Conservation (phyloP, 108 stramenopile species). For the Chaetoceros muelleri region DNA sequence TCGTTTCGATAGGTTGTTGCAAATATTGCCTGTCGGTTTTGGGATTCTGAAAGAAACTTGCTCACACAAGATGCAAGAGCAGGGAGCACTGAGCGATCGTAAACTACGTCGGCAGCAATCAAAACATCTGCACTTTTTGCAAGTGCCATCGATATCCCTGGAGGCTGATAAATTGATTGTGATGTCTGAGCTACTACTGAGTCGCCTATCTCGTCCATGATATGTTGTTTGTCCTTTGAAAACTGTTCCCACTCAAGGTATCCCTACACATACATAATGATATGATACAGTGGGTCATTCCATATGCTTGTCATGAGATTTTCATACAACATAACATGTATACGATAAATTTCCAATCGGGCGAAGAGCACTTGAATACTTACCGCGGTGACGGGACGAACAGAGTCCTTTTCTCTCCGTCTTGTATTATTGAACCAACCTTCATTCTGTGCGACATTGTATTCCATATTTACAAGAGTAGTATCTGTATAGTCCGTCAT, state of each 20-base stretch:
- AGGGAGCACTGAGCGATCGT: slow-evolving; percentile 31
- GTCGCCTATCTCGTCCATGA: background rate
- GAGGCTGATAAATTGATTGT: background rate
- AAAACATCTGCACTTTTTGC: slow-evolving; percentile 32
- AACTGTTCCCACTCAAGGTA: slow-evolving; percentile 48
- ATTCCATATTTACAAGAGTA: slow-evolving; percentile 39
- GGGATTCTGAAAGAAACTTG: slow-evolving; percentile 18
- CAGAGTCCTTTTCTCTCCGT: slow-evolving; percentile 5
- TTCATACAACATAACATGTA: background rate
- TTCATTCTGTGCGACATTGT: slow-evolving; percentile 41
- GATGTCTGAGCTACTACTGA: slow-evolving; percentile 1
- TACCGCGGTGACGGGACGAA: background rate
- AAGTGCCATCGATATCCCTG: background rate
- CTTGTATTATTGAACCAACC: slow-evolving; percentile 22
- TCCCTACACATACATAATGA: no score
- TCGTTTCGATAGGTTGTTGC: slow-evolving; percentile 43
- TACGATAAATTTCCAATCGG: background rate
- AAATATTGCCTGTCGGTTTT: slow-evolving; percentile 28
- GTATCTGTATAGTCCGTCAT: slow-evolving; percentile 63
- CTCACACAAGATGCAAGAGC: slow-evolving; percentile 24
- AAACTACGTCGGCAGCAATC: slow-evolving; percentile 61
- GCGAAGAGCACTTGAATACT: background rate
- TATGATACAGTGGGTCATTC: no score
- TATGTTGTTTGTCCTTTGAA: slow-evolving; percentile 2
- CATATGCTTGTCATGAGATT: no score